These are phyloP conservation scores for Daldinia sp. DNA, from an alignment of 2,329 filamentous ascomycete genomes.

Conservation along the genomic window DNA sequence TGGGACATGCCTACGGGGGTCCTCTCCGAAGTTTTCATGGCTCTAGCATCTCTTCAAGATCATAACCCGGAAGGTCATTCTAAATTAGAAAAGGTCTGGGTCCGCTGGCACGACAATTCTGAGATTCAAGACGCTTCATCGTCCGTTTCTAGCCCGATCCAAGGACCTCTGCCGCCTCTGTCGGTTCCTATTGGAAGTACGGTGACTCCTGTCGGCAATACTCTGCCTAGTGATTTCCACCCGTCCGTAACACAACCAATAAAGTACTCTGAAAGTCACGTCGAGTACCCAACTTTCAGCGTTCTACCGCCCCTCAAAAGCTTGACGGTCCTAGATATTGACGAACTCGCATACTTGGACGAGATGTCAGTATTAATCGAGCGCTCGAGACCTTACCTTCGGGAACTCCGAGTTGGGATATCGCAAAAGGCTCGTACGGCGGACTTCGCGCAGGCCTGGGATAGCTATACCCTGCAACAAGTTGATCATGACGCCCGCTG, in stretches of 20 bases:
- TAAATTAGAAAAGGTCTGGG: constrained; percentile 77
- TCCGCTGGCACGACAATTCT: constrained; percentile 83
- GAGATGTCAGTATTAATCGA: constrained; percentile 82
- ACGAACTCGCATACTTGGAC: constrained; percentile 82
- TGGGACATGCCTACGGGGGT: constrained; percentile 93
- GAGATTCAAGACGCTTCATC: constrained; percentile 51
- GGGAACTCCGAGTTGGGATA: constrained; percentile 78
- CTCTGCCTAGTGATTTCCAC: constrained; percentile 42
- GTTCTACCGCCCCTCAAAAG: constrained; percentile 78
- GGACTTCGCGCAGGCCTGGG: constrained; percentile 69
- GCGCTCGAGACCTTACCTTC: constrained; percentile 70
- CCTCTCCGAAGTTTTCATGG: constrained; percentile 81
- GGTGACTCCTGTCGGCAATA: constrained; percentile 34
- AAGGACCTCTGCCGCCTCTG: constrained; percentile 38
- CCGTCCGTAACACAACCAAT: constrained; percentile 51
- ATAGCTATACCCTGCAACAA: constrained; percentile 68
- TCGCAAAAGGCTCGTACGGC: constrained; percentile 56
- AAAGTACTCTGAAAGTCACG: constrained; percentile 62
- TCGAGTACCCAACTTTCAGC: constrained; percentile 83
- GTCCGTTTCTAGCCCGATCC: constrained; percentile 44
- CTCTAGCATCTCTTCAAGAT: constrained; percentile 74
- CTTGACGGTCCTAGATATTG: constrained; percentile 80
- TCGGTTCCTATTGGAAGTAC: constrained; percentile 28
- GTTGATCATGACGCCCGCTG: constrained; percentile 66
- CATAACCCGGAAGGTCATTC: constrained; percentile 65